Percentiles rank a stretch among this genome's conserved stretches.
Evolutionary conservation across 2,329 filamentous ascomycete species (phyloP).

Genomic region (Scedosporium aurantiacum): DNA sequence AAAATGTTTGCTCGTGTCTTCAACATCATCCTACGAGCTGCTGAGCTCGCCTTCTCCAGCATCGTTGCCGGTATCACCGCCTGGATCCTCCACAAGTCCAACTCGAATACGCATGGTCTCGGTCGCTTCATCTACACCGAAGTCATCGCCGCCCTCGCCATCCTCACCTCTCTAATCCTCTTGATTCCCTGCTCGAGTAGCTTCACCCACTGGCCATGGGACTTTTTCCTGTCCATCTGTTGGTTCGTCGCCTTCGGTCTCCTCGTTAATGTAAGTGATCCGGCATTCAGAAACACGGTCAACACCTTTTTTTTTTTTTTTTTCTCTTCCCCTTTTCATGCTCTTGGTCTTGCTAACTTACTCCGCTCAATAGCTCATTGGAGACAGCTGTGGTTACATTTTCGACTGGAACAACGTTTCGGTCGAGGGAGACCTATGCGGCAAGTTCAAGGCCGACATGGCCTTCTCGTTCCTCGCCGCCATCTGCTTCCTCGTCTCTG

Average conservation of each 20-base stretch:
- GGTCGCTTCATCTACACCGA: constrained; percentile 66
- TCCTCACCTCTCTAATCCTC: constrained; percentile 61
- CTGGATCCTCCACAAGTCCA: constrained; percentile 46
- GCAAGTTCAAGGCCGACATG: constrained; percentile 58
- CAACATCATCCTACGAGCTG: constrained; percentile 25
- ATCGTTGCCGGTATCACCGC: constrained; percentile 63
- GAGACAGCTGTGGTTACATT: constrained; percentile 39
- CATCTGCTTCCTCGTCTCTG: constrained; percentile 58
- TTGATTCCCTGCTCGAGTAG: constrained; percentile 57
- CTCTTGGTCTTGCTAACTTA: not conserved
- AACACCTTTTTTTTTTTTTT: not conserved
- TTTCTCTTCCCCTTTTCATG: too few relatives aligned
- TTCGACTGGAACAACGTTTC: constrained; percentile 50
- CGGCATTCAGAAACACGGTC: too few relatives aligned
- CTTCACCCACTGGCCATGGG: constrained; percentile 61
- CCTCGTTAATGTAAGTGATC: constrained; percentile 43
- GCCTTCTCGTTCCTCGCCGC: constrained; percentile 64
- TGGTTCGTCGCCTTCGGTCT: constrained; percentile 64
- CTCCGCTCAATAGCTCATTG: constrained; percentile 15
- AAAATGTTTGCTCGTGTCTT: constrained; percentile 30
- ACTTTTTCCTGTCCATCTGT: constrained; percentile 55
- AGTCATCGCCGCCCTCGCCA: constrained; percentile 56
- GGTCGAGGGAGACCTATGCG: constrained; percentile 41
- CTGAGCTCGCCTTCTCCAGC: constrained; percentile 56
- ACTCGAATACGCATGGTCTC: constrained; percentile 15